Conservation (phyloP, 2,329 filamentous ascomycete species). For the Monosporascus sp. region DNA sequence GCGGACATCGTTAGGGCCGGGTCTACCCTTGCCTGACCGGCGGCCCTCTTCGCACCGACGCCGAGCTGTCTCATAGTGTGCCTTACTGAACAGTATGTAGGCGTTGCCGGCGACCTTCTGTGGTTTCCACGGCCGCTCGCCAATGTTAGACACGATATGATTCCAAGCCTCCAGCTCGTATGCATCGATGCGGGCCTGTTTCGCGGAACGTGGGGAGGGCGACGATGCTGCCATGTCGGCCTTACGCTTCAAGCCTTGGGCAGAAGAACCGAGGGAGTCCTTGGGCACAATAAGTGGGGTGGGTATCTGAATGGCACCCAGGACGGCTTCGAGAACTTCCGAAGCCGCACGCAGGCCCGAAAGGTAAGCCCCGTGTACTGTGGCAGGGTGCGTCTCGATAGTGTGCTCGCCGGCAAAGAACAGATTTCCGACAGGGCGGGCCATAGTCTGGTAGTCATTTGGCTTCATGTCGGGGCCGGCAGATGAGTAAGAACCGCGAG, state of each 20-base stretch:
- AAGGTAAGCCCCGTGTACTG: constrained; percentile 92
- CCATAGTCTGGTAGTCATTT: constrained; percentile 91
- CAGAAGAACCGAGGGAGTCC: constrained; percentile 34
- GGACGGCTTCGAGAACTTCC: constrained; percentile 73
- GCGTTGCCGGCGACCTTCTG: constrained; percentile 72
- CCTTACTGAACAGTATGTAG: constrained; percentile 85
- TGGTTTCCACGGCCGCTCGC: constrained; percentile 69
- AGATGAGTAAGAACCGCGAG: constrained; percentile 93
- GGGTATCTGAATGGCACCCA: constrained; percentile 75
- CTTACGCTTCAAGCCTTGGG: constrained; percentile 48
- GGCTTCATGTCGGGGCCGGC: constrained; percentile 76
- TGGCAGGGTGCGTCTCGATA: constrained; percentile 90
- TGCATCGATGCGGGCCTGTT: constrained; percentile 47
- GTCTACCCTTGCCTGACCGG: constrained; percentile 56
- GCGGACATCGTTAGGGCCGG: constrained; percentile 75
- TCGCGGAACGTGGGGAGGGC: constrained; percentile 38
- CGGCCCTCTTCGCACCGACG: constrained; percentile 60
- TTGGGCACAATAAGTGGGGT: constrained; percentile 68
- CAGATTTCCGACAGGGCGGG: constrained; percentile 74
- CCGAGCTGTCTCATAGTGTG: constrained; percentile 59
- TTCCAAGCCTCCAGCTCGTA: constrained; percentile 51
- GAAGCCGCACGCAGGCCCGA: constrained; percentile 86
- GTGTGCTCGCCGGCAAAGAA: constrained; percentile 97
- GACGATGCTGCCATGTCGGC: constrained; percentile 19
- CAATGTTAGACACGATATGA: constrained; percentile 53